phyloP scores from a whole-genome alignment of 177 flowering plant species.

The Vitis hybrid region DNA sequence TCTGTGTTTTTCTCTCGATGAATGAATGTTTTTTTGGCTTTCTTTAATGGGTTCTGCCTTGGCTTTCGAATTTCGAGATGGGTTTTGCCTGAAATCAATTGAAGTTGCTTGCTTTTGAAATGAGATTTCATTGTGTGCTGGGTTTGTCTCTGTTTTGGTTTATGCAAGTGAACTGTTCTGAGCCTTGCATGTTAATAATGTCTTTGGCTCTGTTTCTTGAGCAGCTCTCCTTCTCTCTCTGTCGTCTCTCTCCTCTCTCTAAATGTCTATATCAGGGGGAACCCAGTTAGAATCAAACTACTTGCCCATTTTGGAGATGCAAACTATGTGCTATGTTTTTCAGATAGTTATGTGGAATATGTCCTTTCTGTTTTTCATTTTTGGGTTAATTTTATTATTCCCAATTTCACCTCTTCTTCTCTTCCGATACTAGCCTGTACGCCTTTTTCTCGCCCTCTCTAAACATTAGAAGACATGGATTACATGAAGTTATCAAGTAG shows the following conservation, averaged over 20 bases:
- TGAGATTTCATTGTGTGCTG: conserved; percentile 1
- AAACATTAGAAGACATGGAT: background rate
- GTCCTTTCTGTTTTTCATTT: background rate
- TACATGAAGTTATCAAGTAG: background rate
- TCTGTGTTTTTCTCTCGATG: background rate
- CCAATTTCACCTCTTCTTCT: background rate
- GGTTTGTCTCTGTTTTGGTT: conserved; percentile 5
- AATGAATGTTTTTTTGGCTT: background rate
- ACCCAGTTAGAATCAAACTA: background rate
- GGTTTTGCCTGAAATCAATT: conserved; percentile 4
- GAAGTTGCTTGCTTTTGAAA: conserved; percentile 6
- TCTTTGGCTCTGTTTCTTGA: no score
- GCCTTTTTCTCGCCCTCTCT: background rate
- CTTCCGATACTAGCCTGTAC: background rate
- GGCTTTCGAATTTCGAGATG: background rate
- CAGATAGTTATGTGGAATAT: background rate
- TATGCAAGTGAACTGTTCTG: background rate
- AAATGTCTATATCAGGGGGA: conserved; percentile 2
- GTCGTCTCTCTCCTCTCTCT: no score
- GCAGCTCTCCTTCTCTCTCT: no score
- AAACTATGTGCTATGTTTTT: no score
- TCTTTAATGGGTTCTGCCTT: conserved; percentile 4
- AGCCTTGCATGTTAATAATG: no score
- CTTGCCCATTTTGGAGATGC: background rate
- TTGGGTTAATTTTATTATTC: background rate